These are phyloP conservation scores for Lactarius trivialis DNA, from an alignment of 768 basidiomycete genomes.

Conservation along the genomic window DNA sequence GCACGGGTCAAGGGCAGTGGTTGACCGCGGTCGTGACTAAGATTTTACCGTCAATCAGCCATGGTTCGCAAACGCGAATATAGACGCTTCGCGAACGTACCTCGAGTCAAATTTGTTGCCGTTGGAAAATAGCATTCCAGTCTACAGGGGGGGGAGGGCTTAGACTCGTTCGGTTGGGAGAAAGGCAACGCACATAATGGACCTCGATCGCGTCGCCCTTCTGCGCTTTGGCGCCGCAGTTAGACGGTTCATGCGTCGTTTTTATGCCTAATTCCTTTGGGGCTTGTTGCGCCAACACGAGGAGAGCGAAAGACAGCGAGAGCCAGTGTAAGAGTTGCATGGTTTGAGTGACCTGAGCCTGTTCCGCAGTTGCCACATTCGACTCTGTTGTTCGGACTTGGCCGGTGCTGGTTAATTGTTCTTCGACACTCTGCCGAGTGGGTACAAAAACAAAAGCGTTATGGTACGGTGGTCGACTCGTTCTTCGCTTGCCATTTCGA, in stretches of 20 bases:
- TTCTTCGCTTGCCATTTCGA: no score
- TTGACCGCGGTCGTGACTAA: constrained; percentile 60
- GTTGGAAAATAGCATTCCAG: constrained; percentile 68
- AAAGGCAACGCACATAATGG: constrained; percentile 58
- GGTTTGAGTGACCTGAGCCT: neutral
- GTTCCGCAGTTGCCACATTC: no score
- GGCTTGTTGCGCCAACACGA: constrained; percentile 38
- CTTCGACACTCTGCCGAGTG: neutral
- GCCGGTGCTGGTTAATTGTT: constrained; percentile 3
- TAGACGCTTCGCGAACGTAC: constrained; percentile 31
- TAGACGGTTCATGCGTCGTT: constrained; percentile 50
- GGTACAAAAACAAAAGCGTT: neutral
- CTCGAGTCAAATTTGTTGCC: constrained; percentile 91
- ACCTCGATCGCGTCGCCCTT: constrained; percentile 63
- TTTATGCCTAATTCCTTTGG: constrained; percentile 58
- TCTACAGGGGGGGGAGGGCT: constrained; percentile 39
- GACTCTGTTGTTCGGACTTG: neutral
- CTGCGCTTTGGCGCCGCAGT: constrained; percentile 47
- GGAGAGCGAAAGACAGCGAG: constrained; percentile 42
- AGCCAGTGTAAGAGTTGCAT: constrained; percentile 52
- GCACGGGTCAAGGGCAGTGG: constrained; percentile 77
- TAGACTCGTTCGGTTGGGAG: constrained; percentile 10
- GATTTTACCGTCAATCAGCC: neutral
- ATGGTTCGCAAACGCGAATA: neutral
- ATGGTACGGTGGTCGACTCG: neutral